phyloP scores from a whole-genome alignment of 2,329 filamentous ascomycete genomes.

The Huntiella bhutanensis region DNA sequence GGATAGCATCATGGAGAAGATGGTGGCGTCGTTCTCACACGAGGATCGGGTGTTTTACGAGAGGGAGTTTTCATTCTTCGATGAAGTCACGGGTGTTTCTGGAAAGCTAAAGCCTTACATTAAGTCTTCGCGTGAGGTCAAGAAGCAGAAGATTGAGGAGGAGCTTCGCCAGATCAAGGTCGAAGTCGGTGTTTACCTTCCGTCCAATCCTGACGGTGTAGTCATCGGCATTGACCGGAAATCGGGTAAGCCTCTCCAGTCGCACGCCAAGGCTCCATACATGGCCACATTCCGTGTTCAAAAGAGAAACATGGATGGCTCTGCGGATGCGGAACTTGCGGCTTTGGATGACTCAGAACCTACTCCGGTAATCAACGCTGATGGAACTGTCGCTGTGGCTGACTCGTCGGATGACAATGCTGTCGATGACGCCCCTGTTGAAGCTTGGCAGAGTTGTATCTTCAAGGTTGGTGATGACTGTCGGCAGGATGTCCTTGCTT shows the following conservation, averaged over 20 bases:
- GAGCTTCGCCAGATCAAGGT: constrained; percentile 94
- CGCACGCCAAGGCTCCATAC: constrained; percentile 93
- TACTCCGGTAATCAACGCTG: background rate
- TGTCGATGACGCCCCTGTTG: constrained; percentile 30
- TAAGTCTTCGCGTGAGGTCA: constrained; percentile 81
- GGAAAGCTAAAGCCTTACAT: constrained; percentile 90
- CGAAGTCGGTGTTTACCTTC: constrained; percentile 90
- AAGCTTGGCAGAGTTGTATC: constrained; percentile 98
- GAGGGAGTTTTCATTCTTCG: constrained; percentile 93
- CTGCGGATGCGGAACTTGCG: constrained; percentile 12
- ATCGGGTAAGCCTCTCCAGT: constrained; percentile 91
- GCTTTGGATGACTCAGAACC: constrained; percentile 29
- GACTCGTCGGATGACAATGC: constrained; percentile 13
- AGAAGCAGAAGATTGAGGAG: constrained; percentile 98
- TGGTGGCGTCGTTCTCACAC: constrained; percentile 63
- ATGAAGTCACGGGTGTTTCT: constrained; percentile 86
- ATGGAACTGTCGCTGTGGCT: constrained; percentile 1
- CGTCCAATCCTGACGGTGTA: constrained; percentile 88
- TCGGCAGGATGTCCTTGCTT: constrained; percentile 82
- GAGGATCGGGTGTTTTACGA: constrained; percentile 78
- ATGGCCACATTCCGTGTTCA: constrained; percentile 98
- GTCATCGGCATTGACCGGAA: constrained; percentile 97
- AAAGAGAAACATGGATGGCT: constrained; percentile 35
- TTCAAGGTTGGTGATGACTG: constrained; percentile 99
- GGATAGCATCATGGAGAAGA: constrained; percentile 69